Evolutionary conservation across 176 grass and related monocot species (phyloP).

Genomic region (Elymus sibiricus): DNA sequence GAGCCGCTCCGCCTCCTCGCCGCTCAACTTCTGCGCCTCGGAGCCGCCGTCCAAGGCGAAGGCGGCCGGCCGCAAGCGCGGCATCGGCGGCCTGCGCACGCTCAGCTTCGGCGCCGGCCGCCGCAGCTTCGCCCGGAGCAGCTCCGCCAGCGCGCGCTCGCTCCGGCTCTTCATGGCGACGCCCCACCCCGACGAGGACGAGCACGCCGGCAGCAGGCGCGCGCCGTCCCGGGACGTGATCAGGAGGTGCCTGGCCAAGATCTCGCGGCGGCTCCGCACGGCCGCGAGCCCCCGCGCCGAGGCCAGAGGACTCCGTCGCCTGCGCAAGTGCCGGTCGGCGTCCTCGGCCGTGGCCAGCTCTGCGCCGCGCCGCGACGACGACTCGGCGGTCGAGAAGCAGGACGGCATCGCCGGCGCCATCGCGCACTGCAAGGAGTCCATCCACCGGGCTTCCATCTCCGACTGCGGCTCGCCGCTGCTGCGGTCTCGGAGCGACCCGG

Average conservation of each 20-base stretch:
- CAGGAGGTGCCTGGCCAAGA: conserved; percentile 54
- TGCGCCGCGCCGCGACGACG: conserved; percentile 52
- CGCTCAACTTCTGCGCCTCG: conserved; percentile 16
- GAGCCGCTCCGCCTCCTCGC: conserved; percentile 35
- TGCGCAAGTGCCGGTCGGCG: conserved; percentile 70
- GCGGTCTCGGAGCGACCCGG: conserved; percentile 67
- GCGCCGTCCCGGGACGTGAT: conserved; percentile 39
- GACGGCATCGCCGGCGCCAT: conserved; percentile 96
- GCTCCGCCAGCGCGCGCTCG: conserved; percentile 26
- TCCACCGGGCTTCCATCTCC: conserved; percentile 38
- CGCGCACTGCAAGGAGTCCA: conserved; percentile 92
- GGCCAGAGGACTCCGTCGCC: conserved; percentile 10
- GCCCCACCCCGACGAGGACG: not conserved
- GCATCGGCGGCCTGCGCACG: conserved; percentile 16
- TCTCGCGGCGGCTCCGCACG: conserved; percentile 46
- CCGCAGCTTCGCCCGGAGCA: conserved; percentile 34
- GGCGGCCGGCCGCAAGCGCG: not conserved
- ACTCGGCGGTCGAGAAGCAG: conserved; percentile 68
- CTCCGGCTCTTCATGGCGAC: conserved; percentile 35
- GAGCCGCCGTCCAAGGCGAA: not conserved
- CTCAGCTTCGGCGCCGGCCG: conserved; percentile 36
- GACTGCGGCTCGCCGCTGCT: conserved; percentile 51
- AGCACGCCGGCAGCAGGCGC: not conserved
- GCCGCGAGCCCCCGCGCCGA: not conserved
- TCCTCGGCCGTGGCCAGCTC: conserved; percentile 25